Evolutionary conservation across 2,329 filamentous ascomycete genomes (phyloP).

Genomic region (Rhinocladiella mackenziei): DNA sequence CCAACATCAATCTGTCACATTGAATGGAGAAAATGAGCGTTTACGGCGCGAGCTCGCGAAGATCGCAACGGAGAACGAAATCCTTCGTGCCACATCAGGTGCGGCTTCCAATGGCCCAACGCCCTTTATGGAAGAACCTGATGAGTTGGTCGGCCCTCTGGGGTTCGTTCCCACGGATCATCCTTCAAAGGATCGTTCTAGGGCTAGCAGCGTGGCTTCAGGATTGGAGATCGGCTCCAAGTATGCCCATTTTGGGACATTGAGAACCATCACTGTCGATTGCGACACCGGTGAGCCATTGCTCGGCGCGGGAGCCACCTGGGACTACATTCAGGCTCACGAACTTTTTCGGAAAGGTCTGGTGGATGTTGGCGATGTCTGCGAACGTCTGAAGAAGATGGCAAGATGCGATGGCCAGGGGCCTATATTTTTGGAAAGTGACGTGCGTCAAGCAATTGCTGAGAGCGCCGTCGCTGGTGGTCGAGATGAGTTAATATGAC

Average conservation of each 20-base stretch:
- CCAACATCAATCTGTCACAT: slow-evolving; percentile 66
- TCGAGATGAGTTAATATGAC: slow-evolving; percentile 66
- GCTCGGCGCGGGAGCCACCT: slow-evolving; percentile 72
- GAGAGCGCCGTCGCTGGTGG: slow-evolving; percentile 71
- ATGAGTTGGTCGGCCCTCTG: slow-evolving; percentile 58
- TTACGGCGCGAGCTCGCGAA: slow-evolving; percentile 80
- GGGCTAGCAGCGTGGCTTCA: slow-evolving; percentile 35
- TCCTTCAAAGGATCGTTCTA: slow-evolving; percentile 52
- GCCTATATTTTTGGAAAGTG: slow-evolving; percentile 77
- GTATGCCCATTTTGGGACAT: slow-evolving; percentile 24
- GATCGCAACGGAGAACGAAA: slow-evolving; percentile 85
- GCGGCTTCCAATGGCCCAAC: slow-evolving; percentile 29
- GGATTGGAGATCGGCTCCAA: slow-evolving; percentile 28
- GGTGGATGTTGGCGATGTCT: slow-evolving; percentile 77
- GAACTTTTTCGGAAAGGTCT: slow-evolving; percentile 70
- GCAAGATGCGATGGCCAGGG: slow-evolving; percentile 83
- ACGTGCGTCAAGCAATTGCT: slow-evolving; percentile 70
- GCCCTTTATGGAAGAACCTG: slow-evolving; percentile 25
- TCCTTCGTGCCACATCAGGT: slow-evolving; percentile 71
- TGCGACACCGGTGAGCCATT: slow-evolving; percentile 63
- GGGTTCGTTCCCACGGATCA: slow-evolving; percentile 69
- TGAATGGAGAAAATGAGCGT: slow-evolving; percentile 79
- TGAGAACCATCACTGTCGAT: slow-evolving; percentile 43
- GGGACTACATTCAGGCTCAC: slow-evolving; percentile 84
- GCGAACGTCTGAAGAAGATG: slow-evolving; percentile 68